A percentile compares a stretch with the other conserved stretches of the same genome.
Evolutionary conservation across 1,139 yeast species (phyloP).

Genomic region (Meyerozyma guilliermondii): DNA sequence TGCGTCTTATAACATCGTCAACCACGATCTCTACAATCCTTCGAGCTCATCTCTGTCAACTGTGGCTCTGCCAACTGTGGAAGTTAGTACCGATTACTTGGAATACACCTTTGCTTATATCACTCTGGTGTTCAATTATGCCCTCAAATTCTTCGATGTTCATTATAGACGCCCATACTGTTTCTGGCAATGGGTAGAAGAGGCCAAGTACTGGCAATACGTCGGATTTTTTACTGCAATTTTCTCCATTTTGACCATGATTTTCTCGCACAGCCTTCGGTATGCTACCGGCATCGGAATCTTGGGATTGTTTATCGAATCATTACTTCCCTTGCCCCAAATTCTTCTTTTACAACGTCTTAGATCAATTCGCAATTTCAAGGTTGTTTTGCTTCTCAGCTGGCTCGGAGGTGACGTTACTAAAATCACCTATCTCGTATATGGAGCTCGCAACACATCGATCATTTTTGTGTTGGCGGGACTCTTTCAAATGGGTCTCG

Average conservation of each 20-base stretch:
- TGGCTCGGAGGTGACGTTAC: slow-evolving; percentile 90
- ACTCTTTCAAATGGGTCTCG: slow-evolving; percentile 72
- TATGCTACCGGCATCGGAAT: slow-evolving; percentile 65
- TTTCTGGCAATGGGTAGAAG: slow-evolving; percentile 85
- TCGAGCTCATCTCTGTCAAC: slow-evolving; percentile 8
- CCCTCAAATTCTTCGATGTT: slow-evolving; percentile 61
- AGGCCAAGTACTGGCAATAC: slow-evolving; percentile 62
- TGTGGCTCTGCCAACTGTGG: slow-evolving; percentile 2
- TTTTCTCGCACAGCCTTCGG: slow-evolving; percentile 32
- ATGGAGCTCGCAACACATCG: slow-evolving; percentile 69
- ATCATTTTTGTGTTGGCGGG: slow-evolving; percentile 72
- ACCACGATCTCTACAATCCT: slow-evolving; percentile 3
- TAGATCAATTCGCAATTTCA: slow-evolving; percentile 72
- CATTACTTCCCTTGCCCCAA: slow-evolving; percentile 85
- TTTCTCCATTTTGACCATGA: slow-evolving; percentile 39
- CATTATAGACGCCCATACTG: slow-evolving; percentile 57
- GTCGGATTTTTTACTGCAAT: slow-evolving; percentile 41
- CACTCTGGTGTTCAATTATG: slow-evolving; percentile 18
- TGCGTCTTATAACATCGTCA: not conserved
- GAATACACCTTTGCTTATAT: slow-evolving; percentile 13
- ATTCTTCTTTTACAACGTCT: slow-evolving; percentile 66
- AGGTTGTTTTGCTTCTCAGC: slow-evolving; percentile 65
- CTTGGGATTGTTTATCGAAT: slow-evolving; percentile 70
- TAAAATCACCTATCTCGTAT: slow-evolving; percentile 65
- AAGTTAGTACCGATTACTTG: slow-evolving; percentile 7